Percentiles rank a stretch among this genome's conserved stretches.
Conservation (phyloP, 1,284 basidiomycete species). For the Ceratobasidium sp. region DNA sequence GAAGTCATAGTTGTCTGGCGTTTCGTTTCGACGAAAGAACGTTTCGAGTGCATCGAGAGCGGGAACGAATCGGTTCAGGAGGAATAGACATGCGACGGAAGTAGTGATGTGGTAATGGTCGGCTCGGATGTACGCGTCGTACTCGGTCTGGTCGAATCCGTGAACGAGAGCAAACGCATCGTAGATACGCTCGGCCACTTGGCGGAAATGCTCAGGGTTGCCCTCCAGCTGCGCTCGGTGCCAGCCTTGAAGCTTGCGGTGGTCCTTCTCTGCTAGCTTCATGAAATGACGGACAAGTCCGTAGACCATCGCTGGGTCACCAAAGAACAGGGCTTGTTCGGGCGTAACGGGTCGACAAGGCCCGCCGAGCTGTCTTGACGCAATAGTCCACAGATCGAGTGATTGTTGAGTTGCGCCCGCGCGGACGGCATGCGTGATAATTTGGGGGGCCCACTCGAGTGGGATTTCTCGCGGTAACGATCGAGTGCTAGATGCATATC, state of each 20-base stretch:
- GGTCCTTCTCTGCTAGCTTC: slow-evolving; percentile 31
- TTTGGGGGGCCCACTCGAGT: slow-evolving; percentile 14
- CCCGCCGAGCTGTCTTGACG: slow-evolving; percentile 6
- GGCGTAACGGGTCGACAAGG: background rate
- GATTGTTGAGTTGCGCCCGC: slow-evolving; percentile 28
- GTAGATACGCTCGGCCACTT: slow-evolving; percentile 16
- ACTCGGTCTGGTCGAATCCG: slow-evolving; percentile 10
- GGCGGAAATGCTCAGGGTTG: background rate
- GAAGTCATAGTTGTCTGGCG: slow-evolving; percentile 24
- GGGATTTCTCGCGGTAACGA: slow-evolving; percentile 11
- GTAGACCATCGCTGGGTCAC: slow-evolving; percentile 21
- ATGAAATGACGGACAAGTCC: slow-evolving; percentile 29
- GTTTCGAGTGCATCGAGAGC: slow-evolving; percentile 19
- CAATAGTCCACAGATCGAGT: slow-evolving; percentile 8
- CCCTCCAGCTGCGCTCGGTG: slow-evolving; percentile 10
- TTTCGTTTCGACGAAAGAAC: slow-evolving; percentile 19
- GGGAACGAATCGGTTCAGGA: slow-evolving; percentile 17
- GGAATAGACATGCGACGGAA: slow-evolving; percentile 32
- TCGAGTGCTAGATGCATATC: background rate
- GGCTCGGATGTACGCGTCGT: background rate
- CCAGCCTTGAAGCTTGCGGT: slow-evolving; percentile 3
- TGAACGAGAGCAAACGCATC: slow-evolving; percentile 27
- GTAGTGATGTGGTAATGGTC: slow-evolving; percentile 37
- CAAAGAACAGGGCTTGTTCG: slow-evolving; percentile 29
- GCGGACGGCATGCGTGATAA: slow-evolving; percentile 3